phyloP scores from a whole-genome alignment of 2,329 filamentous ascomycete species.

The Hirsutella thompsonii region DNA sequence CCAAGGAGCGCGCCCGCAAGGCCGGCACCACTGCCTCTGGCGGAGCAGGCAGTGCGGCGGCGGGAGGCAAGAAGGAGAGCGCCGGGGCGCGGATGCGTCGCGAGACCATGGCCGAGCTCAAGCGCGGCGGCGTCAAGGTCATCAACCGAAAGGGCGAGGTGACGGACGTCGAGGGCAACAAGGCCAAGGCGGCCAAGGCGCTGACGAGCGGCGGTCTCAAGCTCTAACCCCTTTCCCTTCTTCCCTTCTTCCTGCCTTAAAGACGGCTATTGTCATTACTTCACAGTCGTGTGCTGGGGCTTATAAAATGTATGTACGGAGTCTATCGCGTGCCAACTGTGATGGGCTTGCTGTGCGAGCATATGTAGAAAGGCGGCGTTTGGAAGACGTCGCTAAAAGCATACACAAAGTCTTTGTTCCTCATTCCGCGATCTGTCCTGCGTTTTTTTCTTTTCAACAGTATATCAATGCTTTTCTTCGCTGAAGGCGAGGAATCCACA shows the following conservation, averaged over 20 bases:
- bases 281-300: too few species aligned
- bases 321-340: too few species aligned
- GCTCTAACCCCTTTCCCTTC: constrained; percentile 27
- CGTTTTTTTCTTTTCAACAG: neutral
- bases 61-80: constrained; percentile 21
- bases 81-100: constrained; percentile 40
- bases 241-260: neutral
- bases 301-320: too few species aligned
- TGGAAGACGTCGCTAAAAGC: too few species aligned
- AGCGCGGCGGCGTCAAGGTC: constrained; percentile 79
- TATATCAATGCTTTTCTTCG: neutral
- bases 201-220: constrained; percentile 47
- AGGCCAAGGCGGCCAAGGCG: constrained; percentile 42
- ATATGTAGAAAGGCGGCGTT: too few species aligned
- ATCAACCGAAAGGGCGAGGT: constrained; percentile 85
- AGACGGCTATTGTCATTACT: too few species aligned
- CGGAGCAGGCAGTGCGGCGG: constrained; percentile 19
- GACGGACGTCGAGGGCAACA: constrained; percentile 71
- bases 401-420: too few species aligned
- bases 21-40: too few species aligned
- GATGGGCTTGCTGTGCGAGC: too few species aligned
- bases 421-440: too few species aligned
- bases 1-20: constrained; percentile 77
- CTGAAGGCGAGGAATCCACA: too few species aligned
- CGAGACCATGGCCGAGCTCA: constrained; percentile 51